phyloP scores from a whole-genome alignment of 805 yeast genomes.

The Candida nonsorbophila region DNA sequence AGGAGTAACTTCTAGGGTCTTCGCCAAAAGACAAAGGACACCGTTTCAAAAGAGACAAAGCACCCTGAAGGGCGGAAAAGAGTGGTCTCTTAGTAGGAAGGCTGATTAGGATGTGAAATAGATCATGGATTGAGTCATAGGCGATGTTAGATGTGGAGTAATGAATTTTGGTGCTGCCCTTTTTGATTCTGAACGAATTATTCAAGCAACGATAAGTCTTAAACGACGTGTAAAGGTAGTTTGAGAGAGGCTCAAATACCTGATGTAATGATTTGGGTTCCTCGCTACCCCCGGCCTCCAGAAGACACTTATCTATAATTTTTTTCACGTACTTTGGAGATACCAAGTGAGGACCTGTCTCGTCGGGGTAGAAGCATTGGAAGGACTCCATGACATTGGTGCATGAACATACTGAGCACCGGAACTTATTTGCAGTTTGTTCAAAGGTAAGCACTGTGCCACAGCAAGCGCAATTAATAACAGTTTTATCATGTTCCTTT shows the following conservation, averaged over 20 bases:
- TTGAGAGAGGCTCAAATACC: slow-evolving; percentile 47
- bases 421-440: slow-evolving; percentile 31
- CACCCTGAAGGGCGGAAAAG: slow-evolving; percentile 47
- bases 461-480: slow-evolving; percentile 33
- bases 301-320: slow-evolving; percentile 29
- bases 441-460: slow-evolving; percentile 29
- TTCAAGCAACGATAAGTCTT: slow-evolving; percentile 44
- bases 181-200: slow-evolving; percentile 44
- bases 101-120: slow-evolving; percentile 40
- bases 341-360: slow-evolving; percentile 11
- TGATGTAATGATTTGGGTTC: slow-evolving; percentile 16
- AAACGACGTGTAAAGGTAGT: slow-evolving; percentile 42
- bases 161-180: slow-evolving; percentile 22
- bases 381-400: slow-evolving; percentile 27
- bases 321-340: slow-evolving; percentile 27
- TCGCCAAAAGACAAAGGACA: slow-evolving; percentile 32
- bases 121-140: slow-evolving; percentile 38
- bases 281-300: slow-evolving; percentile 8
- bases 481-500: slow-evolving; percentile 5
- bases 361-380: slow-evolving; percentile 4
- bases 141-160: slow-evolving; percentile 48
- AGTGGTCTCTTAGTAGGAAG: slow-evolving; percentile 62
- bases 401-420: slow-evolving; percentile 60
- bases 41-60: slow-evolving; percentile 47
- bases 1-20: slow-evolving; percentile 42